Evolutionary conservation across 306 rosid genomes (phyloP).

Genomic region (Alnus glutinosa): DNA sequence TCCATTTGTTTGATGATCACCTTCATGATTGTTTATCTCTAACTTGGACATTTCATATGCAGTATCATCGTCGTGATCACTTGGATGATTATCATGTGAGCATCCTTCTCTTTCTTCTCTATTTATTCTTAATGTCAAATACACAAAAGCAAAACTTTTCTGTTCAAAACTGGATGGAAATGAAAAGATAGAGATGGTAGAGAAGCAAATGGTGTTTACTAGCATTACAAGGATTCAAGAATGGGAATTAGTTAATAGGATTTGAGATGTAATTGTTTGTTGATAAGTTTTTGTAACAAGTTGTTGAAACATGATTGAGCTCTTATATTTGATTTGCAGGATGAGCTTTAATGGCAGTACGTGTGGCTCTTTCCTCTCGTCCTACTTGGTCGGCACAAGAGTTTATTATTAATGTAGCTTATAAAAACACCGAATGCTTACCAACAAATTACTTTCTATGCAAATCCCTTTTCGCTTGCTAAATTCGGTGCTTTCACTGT

Average conservation of each 20-base stretch:
- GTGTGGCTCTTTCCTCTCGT: neutral
- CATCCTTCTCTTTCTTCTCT: conserved; percentile 11
- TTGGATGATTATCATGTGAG: conserved; percentile 76
- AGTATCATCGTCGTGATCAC: conserved; percentile 54
- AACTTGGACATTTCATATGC: conserved; percentile 32
- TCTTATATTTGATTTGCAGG: conserved; percentile 53
- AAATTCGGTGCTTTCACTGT: no score
- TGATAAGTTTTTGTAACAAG: neutral
- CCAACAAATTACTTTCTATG: neutral
- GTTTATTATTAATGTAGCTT: no score
- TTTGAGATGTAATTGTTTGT: neutral
- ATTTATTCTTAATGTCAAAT: conserved; percentile 15
- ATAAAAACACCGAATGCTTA: neutral
- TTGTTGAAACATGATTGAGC: neutral
- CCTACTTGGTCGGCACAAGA: neutral
- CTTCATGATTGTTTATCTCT: conserved; percentile 6
- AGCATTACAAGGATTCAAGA: neutral
- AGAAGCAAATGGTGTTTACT: neutral
- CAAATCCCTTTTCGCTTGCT: no score
- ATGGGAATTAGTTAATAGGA: neutral
- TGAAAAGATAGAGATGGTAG: neutral
- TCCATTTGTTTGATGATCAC: no score
- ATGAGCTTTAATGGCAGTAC: conserved; percentile 57
- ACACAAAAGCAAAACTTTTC: no score
- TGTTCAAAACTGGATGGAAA: neutral